Evolutionary conservation across 2,329 filamentous ascomycete species (phyloP).

Genomic region (Rhexocercosporidium sp.): DNA sequence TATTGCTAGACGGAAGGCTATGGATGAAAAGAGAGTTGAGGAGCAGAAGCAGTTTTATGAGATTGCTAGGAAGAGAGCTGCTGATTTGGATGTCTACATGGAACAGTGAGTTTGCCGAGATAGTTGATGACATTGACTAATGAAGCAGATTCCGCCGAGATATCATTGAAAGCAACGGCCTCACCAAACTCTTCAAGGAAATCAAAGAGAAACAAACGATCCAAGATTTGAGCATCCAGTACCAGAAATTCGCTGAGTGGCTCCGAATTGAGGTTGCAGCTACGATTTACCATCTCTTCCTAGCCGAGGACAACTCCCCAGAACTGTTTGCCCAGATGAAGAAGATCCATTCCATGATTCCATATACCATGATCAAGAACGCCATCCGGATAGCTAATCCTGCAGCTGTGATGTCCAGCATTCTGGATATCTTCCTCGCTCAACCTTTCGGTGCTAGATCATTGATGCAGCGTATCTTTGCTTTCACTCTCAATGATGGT

Average conservation of each 20-base stretch:
- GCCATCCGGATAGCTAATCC: constrained; percentile 96
- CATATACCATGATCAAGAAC: constrained; percentile 93
- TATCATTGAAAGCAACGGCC: constrained; percentile 75
- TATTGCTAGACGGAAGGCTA: constrained; percentile 76
- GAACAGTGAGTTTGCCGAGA: constrained; percentile 69
- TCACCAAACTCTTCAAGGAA: constrained; percentile 91
- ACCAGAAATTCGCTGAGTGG: constrained; percentile 99
- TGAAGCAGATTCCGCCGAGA: constrained; percentile 65
- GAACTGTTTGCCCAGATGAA: constrained; percentile 94
- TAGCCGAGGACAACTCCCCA: constrained; percentile 97
- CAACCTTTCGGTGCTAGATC: constrained; percentile 92
- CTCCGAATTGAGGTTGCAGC: constrained; percentile 95
- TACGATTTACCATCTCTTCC: constrained; percentile 94
- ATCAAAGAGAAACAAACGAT: constrained; percentile 91
- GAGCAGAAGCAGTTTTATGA: constrained; percentile 97
- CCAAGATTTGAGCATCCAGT: constrained; percentile 87
- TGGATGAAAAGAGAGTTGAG: constrained; percentile 87
- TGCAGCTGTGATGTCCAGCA: constrained; percentile 93
- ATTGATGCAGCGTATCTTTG: constrained; percentile 92
- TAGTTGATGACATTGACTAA: constrained; percentile 21
- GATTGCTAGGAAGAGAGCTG: constrained; percentile 86
- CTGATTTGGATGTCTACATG: constrained; percentile 97
- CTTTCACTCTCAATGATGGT: constrained; percentile 87
- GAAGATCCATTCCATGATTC: constrained; percentile 91
- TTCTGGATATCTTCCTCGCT: constrained; percentile 93